A percentile compares a stretch with the other conserved stretches of the same genome.
phyloP scores from a whole-genome alignment of 1,139 yeast genomes.

The Pichia terricola region DNA sequence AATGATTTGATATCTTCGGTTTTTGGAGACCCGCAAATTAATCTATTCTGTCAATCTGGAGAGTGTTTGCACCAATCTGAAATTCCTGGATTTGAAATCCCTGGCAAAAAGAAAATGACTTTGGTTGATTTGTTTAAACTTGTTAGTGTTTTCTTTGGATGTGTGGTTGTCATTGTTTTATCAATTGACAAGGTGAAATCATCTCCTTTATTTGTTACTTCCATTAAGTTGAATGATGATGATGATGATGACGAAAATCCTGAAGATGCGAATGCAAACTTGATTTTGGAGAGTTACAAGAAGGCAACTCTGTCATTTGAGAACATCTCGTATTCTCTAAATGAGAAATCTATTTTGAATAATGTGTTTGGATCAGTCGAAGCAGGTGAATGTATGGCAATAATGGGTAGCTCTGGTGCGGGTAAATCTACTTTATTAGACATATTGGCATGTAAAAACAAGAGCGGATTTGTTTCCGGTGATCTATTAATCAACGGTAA shows the following conservation, averaged over 20 bases:
- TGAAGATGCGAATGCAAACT: conserved; percentile 17
- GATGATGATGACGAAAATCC: conserved; percentile 27
- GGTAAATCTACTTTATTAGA: conserved; percentile 92
- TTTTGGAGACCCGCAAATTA: conserved; percentile 86
- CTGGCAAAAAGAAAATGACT: conserved; percentile 46
- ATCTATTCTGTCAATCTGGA: conserved; percentile 70
- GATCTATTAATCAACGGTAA: conserved; percentile 68
- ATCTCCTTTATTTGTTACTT: conserved; percentile 48
- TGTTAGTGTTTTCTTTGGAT: conserved; percentile 37
- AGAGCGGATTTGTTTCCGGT: conserved; percentile 63
- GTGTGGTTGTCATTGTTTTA: conserved; percentile 31
- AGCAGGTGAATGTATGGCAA: conserved; percentile 87
- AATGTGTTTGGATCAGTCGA: conserved; percentile 64
- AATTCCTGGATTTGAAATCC: conserved; percentile 78
- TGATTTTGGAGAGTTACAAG: conserved; percentile 46
- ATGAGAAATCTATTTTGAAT: conserved; percentile 46
- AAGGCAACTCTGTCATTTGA: conserved; percentile 75
- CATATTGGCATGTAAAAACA: conserved; percentile 79
- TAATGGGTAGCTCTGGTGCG: conserved; percentile 98
- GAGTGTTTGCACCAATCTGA: conserved; percentile 91
- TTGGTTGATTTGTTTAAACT: conserved; percentile 33
- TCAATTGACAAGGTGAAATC: conserved; percentile 45
- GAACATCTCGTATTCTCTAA: conserved; percentile 53
- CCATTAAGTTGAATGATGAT: conserved; percentile 21
- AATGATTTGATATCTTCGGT: conserved; percentile 81